Base-by-base conservation (phyloP, 2,329 filamentous ascomycete species). In the Colletotrichum sp. region DNA sequence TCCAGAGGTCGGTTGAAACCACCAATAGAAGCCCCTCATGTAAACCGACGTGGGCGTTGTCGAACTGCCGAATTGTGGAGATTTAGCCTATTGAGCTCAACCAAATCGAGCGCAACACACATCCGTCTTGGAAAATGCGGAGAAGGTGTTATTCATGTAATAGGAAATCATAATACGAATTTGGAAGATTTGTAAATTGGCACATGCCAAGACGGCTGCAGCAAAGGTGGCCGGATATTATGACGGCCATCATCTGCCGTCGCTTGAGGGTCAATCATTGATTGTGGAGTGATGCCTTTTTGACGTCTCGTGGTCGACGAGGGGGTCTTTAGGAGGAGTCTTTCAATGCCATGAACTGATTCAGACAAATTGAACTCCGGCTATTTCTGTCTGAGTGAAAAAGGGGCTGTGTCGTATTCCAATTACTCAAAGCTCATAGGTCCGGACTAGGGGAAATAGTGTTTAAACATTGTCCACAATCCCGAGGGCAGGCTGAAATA, bases 31-130 rank as follows among this genome's bases (percentile, higher is more conserved):
- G n/a, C n/a, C 11, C 6, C 43, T 21, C 43, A 7, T 21, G n/a
- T n/a, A 24, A 8, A 24, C 11, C 43, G 12, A 69, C 57, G 5
- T 34, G 66, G 31, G n/a, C 15, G 38, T 0, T 21, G 1, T n/a
- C 47, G 11, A 69, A 61, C 58, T 69, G 58, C 66, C 66, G 66
- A 69, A 34, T 27, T 36, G 66, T 47, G 57, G 66, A 54, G 57
- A 69, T 69, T 69, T 69, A 69, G 66, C 55, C 66, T 69, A 18
- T 69, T 69, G 7, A n/a, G 2, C 29, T 16, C 16, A 18, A 21
- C 47, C 34, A 36, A 66, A 58, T 16, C 24, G 65, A 59, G 65
- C 21, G 27, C 54, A 29, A 65, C 31, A 27, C 36, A 24, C 31
- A 13, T 55, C 33, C n/a, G 31, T 34, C 58, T 34, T 18, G n/a